Evolutionary conservation across 148 eudicot species (phyloP).

Genomic region (Silene conica): DNA sequence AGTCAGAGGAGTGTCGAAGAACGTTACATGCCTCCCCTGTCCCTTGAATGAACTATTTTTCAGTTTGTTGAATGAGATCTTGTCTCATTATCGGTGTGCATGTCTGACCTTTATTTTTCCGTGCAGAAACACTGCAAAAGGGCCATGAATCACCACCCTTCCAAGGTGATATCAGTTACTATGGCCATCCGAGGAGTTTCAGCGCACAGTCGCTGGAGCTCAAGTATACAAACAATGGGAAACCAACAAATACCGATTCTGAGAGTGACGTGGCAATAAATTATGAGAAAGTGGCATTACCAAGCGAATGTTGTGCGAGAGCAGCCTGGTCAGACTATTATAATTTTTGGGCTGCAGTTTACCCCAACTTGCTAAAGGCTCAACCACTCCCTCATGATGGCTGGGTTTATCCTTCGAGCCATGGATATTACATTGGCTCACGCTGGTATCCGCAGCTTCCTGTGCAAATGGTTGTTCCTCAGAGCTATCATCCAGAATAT

Average conservation of each 20-base stretch:
- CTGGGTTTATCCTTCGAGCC: conserved; percentile 42
- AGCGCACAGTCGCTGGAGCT: conserved; percentile 37
- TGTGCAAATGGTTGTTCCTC: conserved; percentile 44
- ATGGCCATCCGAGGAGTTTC: conserved; percentile 35
- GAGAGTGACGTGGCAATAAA: conserved; percentile 34
- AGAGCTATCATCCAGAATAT: conserved; percentile 43
- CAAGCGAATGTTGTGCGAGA: conserved; percentile 36
- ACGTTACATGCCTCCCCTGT: neutral
- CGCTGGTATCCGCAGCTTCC: conserved; percentile 49
- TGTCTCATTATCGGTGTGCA: neutral
- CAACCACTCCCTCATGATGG: conserved; percentile 43
- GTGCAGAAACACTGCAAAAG: conserved; percentile 53
- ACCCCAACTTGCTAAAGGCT: conserved; percentile 39
- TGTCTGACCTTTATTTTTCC: conserved; percentile 19
- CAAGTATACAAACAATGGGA: conserved; percentile 33
- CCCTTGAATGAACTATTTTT: neutral
- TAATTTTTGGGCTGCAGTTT: conserved; percentile 39
- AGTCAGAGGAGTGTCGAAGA: neutral
- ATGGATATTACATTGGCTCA: conserved; percentile 30
- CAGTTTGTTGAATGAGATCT: neutral
- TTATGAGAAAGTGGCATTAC: conserved; percentile 29
- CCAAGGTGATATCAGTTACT: conserved; percentile 41
- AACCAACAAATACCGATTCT: conserved; percentile 28
- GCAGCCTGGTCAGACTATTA: conserved; percentile 34
- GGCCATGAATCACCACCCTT: conserved; percentile 63